Evolutionary conservation across 371 early-diverging fungal species (phyloP).

Genomic region (Mucor sp.): DNA sequence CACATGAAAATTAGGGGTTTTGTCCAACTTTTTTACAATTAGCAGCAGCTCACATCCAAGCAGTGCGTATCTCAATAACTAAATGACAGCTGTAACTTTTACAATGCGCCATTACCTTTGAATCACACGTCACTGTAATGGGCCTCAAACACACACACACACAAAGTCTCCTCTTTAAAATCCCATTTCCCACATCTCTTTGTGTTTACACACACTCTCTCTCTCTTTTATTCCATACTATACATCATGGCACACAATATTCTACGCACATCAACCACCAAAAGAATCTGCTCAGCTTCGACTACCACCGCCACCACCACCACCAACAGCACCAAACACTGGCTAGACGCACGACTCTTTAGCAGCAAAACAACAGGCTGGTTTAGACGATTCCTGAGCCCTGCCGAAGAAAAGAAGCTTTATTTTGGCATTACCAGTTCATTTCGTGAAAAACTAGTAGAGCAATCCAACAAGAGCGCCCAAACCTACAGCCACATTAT

Average conservation of each 20-base stretch:
- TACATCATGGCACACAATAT: conserved; percentile 14
- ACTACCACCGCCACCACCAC: neutral
- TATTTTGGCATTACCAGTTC: conserved; percentile 42
- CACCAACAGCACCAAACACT: neutral
- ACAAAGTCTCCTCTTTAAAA: neutral
- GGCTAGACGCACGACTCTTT: neutral
- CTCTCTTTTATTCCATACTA: neutral
- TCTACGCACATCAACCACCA: neutral
- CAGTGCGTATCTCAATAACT: no score
- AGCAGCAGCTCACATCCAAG: no score
- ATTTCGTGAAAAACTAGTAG: conserved; percentile 42
- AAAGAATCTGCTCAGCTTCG: neutral
- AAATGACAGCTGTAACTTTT: no score
- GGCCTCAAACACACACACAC: no score
- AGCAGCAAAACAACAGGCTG: conserved; percentile 23
- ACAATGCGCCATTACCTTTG: no score
- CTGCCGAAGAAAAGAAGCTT: conserved; percentile 45
- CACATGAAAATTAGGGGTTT: no score
- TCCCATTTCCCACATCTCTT: neutral
- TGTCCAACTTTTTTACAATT: no score
- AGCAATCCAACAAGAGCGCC: conserved; percentile 29
- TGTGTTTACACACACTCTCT: neutral
- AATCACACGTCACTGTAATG: no score
- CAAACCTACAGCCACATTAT: conserved; percentile 45
- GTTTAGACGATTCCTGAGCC: conserved; percentile 43